phyloP scores from a whole-genome alignment of 768 basidiomycete species.

The Boletus pseudo-olivaceus region DNA sequence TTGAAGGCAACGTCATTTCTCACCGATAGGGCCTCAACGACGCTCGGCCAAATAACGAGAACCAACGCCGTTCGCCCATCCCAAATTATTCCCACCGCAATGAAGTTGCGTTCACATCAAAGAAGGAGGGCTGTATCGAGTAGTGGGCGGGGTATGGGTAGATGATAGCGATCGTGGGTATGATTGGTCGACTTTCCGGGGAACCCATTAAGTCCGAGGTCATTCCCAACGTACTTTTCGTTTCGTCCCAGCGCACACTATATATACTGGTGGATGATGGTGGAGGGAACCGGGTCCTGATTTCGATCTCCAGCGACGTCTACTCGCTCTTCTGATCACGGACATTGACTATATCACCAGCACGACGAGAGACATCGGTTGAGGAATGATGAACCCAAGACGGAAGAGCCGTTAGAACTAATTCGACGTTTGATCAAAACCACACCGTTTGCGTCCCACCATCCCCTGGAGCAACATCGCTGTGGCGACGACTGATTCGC shows the following conservation, averaged over 20 bases:
- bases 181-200: neutral
- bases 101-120: neutral
- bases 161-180: constrained; percentile 8
- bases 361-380: neutral
- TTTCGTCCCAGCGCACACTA: too few species aligned
- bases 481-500: neutral
- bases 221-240: neutral
- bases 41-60: neutral
- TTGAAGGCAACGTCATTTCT: too few species aligned
- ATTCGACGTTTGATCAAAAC: neutral
- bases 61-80: neutral
- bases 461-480: neutral
- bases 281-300: neutral
- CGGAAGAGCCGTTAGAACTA: neutral
- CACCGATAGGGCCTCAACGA: neutral
- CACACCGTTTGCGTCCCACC: neutral
- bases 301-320: neutral
- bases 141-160: neutral
- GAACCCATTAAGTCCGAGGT: neutral
- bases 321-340: neutral
- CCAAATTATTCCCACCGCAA: neutral
- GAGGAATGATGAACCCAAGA: neutral
- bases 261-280: too few species aligned
- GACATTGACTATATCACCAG: too few species aligned
- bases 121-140: neutral